A percentile compares a stretch with the other conserved stretches of the same genome.
phyloP scores from a whole-genome alignment of 345 rosid species.

The Eucalyptus shirleyi region DNA sequence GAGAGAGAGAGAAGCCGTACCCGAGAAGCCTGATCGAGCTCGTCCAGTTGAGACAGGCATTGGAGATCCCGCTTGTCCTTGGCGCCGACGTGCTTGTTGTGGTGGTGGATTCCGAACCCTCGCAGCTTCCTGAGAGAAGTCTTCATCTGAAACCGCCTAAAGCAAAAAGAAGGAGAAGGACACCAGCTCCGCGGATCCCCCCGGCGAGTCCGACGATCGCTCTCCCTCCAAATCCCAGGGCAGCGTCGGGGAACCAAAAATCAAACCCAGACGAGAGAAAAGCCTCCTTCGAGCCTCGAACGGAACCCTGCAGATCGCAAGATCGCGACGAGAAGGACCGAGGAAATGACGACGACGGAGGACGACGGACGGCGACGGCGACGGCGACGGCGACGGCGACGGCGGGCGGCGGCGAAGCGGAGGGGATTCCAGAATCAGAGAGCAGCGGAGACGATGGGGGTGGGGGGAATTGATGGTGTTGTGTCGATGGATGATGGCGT shows the following conservation, averaged over 20 bases:
- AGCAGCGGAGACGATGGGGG: too few relatives aligned
- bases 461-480: too few relatives aligned
- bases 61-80: constrained; percentile 30
- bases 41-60: constrained; percentile 38
- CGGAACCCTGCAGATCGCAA: background rate
- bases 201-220: background rate
- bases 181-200: background rate
- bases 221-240: background rate
- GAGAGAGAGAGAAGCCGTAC: constrained; percentile 2
- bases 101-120: constrained; percentile 31
- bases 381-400: background rate
- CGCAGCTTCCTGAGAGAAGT: constrained; percentile 61
- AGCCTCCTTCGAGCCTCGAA: background rate
- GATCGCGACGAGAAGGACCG: background rate
- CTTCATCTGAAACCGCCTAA: background rate
- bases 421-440: background rate
- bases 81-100: constrained; percentile 30
- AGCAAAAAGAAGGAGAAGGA: background rate
- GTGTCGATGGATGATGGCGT: background rate
- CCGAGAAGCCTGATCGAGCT: constrained; percentile 72
- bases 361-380: background rate
- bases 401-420: background rate
- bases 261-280: background rate
- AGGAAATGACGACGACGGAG: background rate
- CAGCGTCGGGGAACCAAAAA: background rate